Evolutionary conservation across 2,329 filamentous ascomycete species (phyloP).

Genomic region (Chalaropsis ovoidea): DNA sequence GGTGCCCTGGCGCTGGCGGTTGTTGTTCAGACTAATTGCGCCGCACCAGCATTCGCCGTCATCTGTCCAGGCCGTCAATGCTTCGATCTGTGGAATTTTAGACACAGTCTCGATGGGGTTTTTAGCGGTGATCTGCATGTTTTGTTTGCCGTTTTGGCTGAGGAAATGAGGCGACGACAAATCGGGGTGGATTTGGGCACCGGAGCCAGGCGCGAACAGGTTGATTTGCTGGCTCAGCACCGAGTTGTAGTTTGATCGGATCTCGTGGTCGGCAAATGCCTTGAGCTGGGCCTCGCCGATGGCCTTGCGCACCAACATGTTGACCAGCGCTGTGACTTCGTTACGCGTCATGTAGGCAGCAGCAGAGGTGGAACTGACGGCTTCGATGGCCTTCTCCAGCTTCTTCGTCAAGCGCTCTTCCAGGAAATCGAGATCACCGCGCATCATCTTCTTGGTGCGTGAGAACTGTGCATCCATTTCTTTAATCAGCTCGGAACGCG

Average conservation of each 20-base stretch:
- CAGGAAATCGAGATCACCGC: constrained; percentile 35
- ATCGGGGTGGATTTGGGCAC: constrained; percentile 52
- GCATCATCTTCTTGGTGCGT: constrained; percentile 35
- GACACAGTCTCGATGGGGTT: not conserved
- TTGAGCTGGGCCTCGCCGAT: constrained; percentile 40
- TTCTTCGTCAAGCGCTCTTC: constrained; percentile 32
- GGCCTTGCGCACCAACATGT: constrained; percentile 37
- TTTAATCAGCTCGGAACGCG: constrained; percentile 41
- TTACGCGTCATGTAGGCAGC: constrained; percentile 32
- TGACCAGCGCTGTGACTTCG: constrained; percentile 37
- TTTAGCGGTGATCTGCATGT: constrained; percentile 25
- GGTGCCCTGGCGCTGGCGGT: constrained; percentile 42
- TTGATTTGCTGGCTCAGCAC: constrained; percentile 53
- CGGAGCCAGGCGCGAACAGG: constrained; percentile 57
- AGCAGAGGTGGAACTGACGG: constrained; percentile 6
- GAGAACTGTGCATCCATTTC: constrained; percentile 36
- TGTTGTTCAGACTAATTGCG: constrained; percentile 34
- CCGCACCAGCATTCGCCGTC: constrained; percentile 85
- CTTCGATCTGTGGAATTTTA: constrained; percentile 38
- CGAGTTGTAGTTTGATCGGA: constrained; percentile 37
- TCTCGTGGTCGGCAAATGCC: constrained; percentile 39
- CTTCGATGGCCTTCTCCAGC: constrained; percentile 28
- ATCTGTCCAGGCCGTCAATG: constrained; percentile 61
- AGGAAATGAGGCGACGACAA: constrained; percentile 50
- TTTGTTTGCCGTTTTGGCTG: not conserved